These are phyloP conservation scores for Salvia sclarea DNA, from an alignment of 305 asterid genomes.

Conservation along the genomic window DNA sequence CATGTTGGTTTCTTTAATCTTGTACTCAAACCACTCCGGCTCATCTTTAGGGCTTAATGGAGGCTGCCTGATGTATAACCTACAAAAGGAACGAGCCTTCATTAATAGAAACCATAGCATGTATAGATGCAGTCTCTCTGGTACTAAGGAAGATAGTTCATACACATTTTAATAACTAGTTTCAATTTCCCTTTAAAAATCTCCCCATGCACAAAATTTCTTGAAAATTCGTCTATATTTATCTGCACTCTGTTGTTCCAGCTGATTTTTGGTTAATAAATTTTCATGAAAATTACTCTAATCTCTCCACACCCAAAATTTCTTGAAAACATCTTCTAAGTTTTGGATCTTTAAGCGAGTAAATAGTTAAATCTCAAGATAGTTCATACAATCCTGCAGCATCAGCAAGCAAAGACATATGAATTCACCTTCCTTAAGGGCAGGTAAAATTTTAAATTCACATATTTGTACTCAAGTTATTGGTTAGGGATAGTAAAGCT, in stretches of 20 bases:
- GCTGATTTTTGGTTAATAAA: no score
- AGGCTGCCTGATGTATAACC: slow-evolving; percentile 90
- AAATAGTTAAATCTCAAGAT: background rate
- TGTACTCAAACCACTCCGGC: slow-evolving; percentile 90
- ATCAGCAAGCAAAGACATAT: background rate
- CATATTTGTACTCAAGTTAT: background rate
- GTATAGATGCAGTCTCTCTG: background rate
- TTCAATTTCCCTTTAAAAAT: no score
- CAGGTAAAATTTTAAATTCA: no score
- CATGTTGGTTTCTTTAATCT: slow-evolving; percentile 91
- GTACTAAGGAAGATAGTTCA: background rate
- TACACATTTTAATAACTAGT: no score
- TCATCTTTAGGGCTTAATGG: slow-evolving; percentile 52
- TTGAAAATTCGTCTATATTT: no score
- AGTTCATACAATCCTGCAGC: background rate
- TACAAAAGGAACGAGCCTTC: slow-evolving; percentile 24
- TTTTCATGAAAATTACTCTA: no score
- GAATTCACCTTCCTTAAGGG: background rate
- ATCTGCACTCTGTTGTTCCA: no score
- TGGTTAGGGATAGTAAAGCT: slow-evolving; percentile 1
- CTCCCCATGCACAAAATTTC: no score
- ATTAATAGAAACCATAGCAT: background rate
- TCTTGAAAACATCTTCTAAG: no score
- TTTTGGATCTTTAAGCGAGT: no score
- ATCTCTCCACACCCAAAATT: no score